Evolutionary conservation across 352 stramenopile genomes (phyloP).

Genomic region (Pythium coloratum): DNA sequence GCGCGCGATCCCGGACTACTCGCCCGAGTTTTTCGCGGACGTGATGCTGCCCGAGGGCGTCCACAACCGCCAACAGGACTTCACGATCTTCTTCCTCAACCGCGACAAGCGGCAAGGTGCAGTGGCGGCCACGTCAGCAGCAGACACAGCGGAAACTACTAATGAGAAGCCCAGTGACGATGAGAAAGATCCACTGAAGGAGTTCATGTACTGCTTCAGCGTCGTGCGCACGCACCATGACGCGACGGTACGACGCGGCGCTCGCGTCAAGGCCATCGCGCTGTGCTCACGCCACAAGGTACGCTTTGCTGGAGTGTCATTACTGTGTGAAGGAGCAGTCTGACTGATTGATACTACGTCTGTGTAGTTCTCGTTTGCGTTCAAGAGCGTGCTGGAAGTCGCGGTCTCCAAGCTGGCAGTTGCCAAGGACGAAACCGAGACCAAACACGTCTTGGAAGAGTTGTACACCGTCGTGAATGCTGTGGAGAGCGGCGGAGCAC

Average conservation of each 20-base stretch:
- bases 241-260: constrained; percentile 61
- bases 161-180: neutral
- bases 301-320: neutral
- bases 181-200: constrained; percentile 46
- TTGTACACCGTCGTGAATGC: constrained; percentile 75
- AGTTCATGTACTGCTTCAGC: constrained; percentile 88
- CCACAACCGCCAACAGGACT: constrained; percentile 86
- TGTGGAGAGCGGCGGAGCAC: constrained; percentile 59
- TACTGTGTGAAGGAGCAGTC: neutral
- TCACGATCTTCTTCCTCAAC: constrained; percentile 89
- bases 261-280: constrained; percentile 81
- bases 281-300: constrained; percentile 83
- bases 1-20: constrained; percentile 63
- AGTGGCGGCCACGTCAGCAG: neutral
- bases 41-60: constrained; percentile 87
- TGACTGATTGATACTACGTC: neutral
- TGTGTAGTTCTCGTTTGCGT: constrained; percentile 60
- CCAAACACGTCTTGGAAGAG: constrained; percentile 50
- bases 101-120: constrained; percentile 34
- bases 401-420: constrained; percentile 69
- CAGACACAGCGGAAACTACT: neutral
- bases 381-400: constrained; percentile 74
- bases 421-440: constrained; percentile 41
- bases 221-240: constrained; percentile 86
- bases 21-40: constrained; percentile 88